Percentiles rank a stretch among this genome's conserved stretches.
Conservation (phyloP, 129 eudicot species). For the Saposhnikovia divaricata region DNA sequence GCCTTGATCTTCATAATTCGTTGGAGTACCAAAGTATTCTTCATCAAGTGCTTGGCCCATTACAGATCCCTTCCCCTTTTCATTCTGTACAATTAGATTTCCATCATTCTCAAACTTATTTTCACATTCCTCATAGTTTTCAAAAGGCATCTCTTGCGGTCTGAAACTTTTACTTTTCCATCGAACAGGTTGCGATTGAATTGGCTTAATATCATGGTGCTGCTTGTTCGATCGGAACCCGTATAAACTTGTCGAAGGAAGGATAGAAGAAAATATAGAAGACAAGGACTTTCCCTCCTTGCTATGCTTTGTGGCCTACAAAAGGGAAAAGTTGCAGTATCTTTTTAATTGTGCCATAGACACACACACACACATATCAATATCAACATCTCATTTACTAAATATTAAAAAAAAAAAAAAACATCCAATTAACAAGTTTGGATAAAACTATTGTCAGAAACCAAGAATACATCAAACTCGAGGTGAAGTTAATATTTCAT, state of each 20-base stretch:
- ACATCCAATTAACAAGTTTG: neutral
- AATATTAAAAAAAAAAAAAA: neutral
- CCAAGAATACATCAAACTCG: neutral
- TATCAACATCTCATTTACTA: constrained; percentile 10
- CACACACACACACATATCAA: neutral
- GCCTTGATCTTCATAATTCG: constrained; percentile 38
- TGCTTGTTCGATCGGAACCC: constrained; percentile 26
- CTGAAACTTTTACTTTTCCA: constrained; percentile 48
- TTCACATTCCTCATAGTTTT: constrained; percentile 25
- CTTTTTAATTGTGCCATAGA: neutral
- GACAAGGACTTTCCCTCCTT: constrained; percentile 45
- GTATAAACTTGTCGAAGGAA: constrained; percentile 36
- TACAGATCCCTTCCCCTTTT: constrained; percentile 12
- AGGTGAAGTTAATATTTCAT: neutral
- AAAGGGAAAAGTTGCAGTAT: constrained; percentile 25
- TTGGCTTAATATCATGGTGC: constrained; percentile 27
- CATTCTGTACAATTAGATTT: constrained; percentile 11
- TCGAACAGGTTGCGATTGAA: constrained; percentile 44
- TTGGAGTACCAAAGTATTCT: constrained; percentile 20
- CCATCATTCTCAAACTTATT: constrained; percentile 18
- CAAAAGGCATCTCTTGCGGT: constrained; percentile 34
- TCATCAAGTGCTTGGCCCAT: constrained; percentile 9
- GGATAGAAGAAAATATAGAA: constrained; percentile 45
- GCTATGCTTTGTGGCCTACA: constrained; percentile 58
- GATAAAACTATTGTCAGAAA: neutral